Evolutionary conservation across 2,329 filamentous ascomycete genomes (phyloP), one percentile per base, ranked within the genome.

Genomic region (Biscogniauxia sp.): DNA sequence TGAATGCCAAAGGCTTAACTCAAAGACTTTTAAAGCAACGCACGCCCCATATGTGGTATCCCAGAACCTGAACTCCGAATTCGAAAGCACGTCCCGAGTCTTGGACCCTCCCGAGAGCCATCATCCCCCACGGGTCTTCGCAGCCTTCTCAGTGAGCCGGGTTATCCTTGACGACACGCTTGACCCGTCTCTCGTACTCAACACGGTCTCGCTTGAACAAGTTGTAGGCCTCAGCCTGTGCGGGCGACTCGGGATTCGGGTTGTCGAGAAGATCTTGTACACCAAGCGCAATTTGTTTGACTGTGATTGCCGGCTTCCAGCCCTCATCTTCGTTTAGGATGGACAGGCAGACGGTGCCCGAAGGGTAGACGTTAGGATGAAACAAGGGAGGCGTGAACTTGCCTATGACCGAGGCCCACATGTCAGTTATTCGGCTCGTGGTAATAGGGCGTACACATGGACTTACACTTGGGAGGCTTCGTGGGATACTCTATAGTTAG

Each of bases 261-360:
- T 97, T 94, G 75, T 99, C 90, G 50, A 99, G 87, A 1, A 99
- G 85, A 70, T 96, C 94, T 77, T 99, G 95, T 60, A 99, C 96
- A 54, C 95, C 95, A 1, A 98, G 84, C 5, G 98, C 85, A 65
- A 99, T 98, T 78, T 98, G 93, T 79, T 97, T 98, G 75, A 99
- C 92, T 0, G 95, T 99, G 72, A 99, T 99, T 6, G 95, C 94
- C 0, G 95, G 96, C 77, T 96, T 96, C 95, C 96, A 99, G 6
- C 91, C 93, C 75, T 99, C 95, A 71, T 99, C 95, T 76, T 99
- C 96, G 78, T 98, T 99, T 67, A 99, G 80, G 68, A 99, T 99
- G 26, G 92, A 97, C 20, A 99, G 84, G 74, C 95, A 99, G 64
- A 99, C 95, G 54, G 95, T 99, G 68, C 95, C 96, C 0, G 94